Percentiles rank a stretch among this genome's conserved stretches.
Conservation (phyloP, 2,329 filamentous ascomycete species). For the Annulohypoxylon truncatum region DNA sequence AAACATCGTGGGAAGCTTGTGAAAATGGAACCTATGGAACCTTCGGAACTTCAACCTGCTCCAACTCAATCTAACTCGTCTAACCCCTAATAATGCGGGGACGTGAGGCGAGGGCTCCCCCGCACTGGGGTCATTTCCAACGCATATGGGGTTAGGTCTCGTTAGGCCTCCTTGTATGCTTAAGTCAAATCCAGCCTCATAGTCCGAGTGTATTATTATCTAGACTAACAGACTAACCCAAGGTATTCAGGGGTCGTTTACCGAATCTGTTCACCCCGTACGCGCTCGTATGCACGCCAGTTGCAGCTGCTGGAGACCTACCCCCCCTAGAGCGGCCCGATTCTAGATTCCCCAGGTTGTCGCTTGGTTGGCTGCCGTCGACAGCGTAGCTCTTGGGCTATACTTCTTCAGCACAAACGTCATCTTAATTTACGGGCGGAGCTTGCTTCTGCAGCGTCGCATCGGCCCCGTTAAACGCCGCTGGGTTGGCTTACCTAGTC, state of each 20-base stretch:
- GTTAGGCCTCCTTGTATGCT: not conserved
- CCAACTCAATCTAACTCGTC: conserved; percentile 1
- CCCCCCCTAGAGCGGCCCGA: conserved; percentile 42
- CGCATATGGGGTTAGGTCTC: conserved; percentile 16
- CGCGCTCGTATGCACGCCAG: conserved; percentile 43
- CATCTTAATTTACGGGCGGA: conserved; percentile 25
- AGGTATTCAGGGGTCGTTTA: conserved; percentile 40
- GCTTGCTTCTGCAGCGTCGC: conserved; percentile 16
- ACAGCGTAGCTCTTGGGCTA: conserved; percentile 14
- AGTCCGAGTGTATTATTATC: conserved; percentile 26
- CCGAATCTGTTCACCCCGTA: conserved; percentile 41
- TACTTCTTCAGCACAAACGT: conserved; percentile 21
- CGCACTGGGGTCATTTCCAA: conserved; percentile 9
- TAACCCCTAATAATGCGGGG: conserved; percentile 32
- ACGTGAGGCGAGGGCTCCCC: conserved; percentile 16
- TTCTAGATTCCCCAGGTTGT: conserved; percentile 33
- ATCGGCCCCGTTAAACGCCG: conserved; percentile 29
- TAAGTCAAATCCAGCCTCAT: conserved; percentile 35
- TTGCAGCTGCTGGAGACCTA: conserved; percentile 16
- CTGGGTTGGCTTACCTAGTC: conserved; percentile 7
- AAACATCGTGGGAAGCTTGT: conserved; percentile 11
- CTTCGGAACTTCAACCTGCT: not conserved
- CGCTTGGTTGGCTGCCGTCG: conserved; percentile 25
- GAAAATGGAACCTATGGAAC: conserved; percentile 23
- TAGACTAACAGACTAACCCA: conserved; percentile 14